These are phyloP conservation scores for Penicillium macrosclerotiorum DNA, from an alignment of 495 filamentous ascomycete genomes.

Conservation along the genomic window DNA sequence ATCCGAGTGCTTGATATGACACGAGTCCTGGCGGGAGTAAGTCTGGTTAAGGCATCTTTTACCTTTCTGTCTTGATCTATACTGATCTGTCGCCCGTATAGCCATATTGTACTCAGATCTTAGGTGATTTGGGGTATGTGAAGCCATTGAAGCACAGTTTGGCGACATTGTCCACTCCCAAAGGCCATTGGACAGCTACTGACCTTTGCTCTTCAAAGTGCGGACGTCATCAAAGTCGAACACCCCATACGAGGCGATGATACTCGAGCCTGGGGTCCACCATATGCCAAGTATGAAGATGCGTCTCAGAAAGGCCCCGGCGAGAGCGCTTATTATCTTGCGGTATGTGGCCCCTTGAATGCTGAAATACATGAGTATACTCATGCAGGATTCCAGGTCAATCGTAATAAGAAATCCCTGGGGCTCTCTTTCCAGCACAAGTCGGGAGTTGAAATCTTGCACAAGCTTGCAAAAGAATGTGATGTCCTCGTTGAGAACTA, in stretches of 20 bases:
- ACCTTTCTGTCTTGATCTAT: too few species aligned
- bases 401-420: constrained; percentile 95
- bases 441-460: constrained; percentile 79
- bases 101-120: constrained; percentile 97
- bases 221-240: constrained; percentile 95
- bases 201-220: constrained; percentile 51
- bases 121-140: constrained; percentile 90
- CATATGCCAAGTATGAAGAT: constrained; percentile 75
- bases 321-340: constrained; percentile 92
- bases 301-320: constrained; percentile 68
- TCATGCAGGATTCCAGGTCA: too few species aligned
- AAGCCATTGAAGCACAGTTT: constrained; percentile 8
- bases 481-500: constrained; percentile 98
- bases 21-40: constrained; percentile 88
- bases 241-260: constrained; percentile 91
- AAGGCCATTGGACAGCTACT: not conserved
- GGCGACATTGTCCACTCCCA: not conserved
- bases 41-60: too few species aligned
- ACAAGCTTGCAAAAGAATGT: constrained; percentile 76
- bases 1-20: constrained; percentile 95
- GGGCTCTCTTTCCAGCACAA: constrained; percentile 86
- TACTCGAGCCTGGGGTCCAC: constrained; percentile 94
- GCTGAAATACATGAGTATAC: not conserved
- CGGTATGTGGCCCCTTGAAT: constrained; percentile 50
- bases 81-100: constrained; percentile 33